Conservation (phyloP, 352 stramenopile genomes). For the Phytophthora chlamydospora region DNA sequence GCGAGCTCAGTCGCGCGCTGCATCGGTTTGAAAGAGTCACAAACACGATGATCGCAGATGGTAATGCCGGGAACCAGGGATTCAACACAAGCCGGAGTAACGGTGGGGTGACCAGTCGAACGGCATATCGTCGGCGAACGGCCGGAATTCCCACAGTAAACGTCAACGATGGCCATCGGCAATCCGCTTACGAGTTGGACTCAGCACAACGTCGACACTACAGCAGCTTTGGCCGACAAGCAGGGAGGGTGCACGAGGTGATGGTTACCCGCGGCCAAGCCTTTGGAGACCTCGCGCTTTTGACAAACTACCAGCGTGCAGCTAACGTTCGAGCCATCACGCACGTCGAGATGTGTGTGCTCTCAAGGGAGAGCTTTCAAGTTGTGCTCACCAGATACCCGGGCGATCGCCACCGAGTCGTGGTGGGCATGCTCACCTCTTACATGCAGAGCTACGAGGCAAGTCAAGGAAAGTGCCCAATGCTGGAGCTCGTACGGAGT, state of each 20-base stretch:
- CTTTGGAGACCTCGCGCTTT: conserved; percentile 60
- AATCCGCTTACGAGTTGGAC: conserved; percentile 31
- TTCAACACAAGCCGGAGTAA: conserved; percentile 14
- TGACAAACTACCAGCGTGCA: conserved; percentile 60
- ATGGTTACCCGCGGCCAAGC: conserved; percentile 35
- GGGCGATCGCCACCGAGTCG: conserved; percentile 32
- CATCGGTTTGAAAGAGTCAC: conserved; percentile 43
- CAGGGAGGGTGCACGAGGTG: conserved; percentile 11
- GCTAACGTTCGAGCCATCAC: conserved; percentile 49
- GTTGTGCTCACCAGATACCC: conserved; percentile 42
- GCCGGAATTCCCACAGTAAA: not conserved
- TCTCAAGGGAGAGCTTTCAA: conserved; percentile 48
- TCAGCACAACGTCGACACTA: conserved; percentile 29
- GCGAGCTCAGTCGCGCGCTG: conserved; percentile 38
- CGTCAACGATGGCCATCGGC: conserved; percentile 14
- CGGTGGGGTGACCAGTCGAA: not conserved
- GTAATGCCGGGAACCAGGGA: not conserved
- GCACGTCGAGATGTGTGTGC: conserved; percentile 62
- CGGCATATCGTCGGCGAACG: conserved; percentile 9
- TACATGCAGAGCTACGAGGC: conserved; percentile 42
- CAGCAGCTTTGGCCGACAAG: conserved; percentile 1
- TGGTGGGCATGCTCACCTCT: conserved; percentile 38
- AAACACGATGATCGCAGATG: conserved; percentile 5
- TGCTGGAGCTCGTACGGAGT: conserved; percentile 34
- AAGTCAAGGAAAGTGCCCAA: conserved; percentile 21